Conservation (phyloP, 495 filamentous ascomycete species). For the Penicillium nucicola region DNA sequence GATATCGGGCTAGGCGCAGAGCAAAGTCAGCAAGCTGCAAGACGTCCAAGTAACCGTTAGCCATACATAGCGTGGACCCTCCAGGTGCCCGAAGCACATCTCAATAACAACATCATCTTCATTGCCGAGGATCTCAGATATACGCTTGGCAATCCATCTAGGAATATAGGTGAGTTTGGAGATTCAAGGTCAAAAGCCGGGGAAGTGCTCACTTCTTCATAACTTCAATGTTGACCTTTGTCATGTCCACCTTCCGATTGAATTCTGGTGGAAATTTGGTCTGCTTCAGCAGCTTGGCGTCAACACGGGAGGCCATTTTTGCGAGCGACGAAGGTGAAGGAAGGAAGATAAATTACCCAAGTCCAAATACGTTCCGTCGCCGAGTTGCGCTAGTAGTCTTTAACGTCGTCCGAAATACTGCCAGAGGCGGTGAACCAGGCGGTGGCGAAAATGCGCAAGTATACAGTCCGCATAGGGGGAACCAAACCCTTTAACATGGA, state of each 20-base stretch:
- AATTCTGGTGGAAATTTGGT: constrained; percentile 96
- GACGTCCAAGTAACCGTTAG: not conserved
- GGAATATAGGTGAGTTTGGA: constrained; percentile 2
- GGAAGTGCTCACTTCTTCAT: constrained; percentile 79
- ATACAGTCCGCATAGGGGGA: too few species aligned
- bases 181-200: constrained; percentile 6
- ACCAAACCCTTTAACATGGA: too few species aligned
- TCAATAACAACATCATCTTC: constrained; percentile 97
- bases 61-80: constrained; percentile 73
- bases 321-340: not conserved
- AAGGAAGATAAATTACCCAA: not conserved
- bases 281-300: constrained; percentile 80
- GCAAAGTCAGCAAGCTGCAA: constrained; percentile 9
- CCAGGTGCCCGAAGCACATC: constrained; percentile 84
- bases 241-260: constrained; percentile 92
- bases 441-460: too few species aligned
- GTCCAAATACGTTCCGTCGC: not conserved
- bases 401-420: not conserved
- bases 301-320: constrained; percentile 71
- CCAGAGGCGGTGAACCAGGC: too few species aligned
- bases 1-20: constrained; percentile 75
- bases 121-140: constrained; percentile 79
- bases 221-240: constrained; percentile 92
- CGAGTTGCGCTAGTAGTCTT: not conserved
- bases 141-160: constrained; percentile 89